A percentile compares a stretch with the other conserved stretches of the same genome.
These are phyloP conservation scores for Flaveria sonorensis DNA, from an alignment of 129 eudicot species.

Conservation along the genomic window DNA sequence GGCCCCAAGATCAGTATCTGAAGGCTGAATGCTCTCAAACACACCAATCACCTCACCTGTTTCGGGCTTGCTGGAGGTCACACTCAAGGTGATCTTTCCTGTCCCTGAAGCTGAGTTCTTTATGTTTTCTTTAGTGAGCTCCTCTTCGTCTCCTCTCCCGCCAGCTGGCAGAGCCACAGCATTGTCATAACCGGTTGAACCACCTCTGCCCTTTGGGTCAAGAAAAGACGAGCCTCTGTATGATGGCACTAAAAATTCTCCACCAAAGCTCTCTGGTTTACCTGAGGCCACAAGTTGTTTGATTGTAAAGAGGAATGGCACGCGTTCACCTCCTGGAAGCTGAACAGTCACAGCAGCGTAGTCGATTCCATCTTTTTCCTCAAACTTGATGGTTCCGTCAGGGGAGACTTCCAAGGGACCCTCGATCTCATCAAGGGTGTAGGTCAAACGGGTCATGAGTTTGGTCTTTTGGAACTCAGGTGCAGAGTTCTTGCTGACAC, in stretches of 20 bases:
- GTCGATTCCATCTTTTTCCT: conserved; percentile 93
- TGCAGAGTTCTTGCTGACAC: conserved; percentile 71
- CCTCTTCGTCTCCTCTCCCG: conserved; percentile 98
- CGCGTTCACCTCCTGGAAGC: conserved; percentile 96
- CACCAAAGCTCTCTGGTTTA: conserved; percentile 69
- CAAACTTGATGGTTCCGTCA: conserved; percentile 78
- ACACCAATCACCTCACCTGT: conserved; percentile 93
- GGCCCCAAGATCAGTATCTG: conserved; percentile 93
- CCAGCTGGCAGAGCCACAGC: conserved; percentile 98
- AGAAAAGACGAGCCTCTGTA: conserved; percentile 94
- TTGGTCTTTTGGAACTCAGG: conserved; percentile 90
- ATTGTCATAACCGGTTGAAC: conserved; percentile 90
- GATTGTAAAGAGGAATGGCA: conserved; percentile 85
- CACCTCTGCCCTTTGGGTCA: conserved; percentile 99
- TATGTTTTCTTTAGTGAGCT: conserved; percentile 73
- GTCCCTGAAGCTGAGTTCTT: conserved; percentile 67
- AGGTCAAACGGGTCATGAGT: conserved; percentile 94
- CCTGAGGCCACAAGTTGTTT: conserved; percentile 87
- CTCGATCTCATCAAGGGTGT: conserved; percentile 93
- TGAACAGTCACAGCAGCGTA: conserved; percentile 95
- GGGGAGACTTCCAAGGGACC: conserved; percentile 80
- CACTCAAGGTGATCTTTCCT: conserved; percentile 79
- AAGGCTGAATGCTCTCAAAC: conserved; percentile 92
- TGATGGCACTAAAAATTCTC: conserved; percentile 82
- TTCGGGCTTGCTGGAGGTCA: conserved; percentile 75